Conservation (phyloP, 2,329 filamentous ascomycete species). For the Hortaea werneckii region DNA sequence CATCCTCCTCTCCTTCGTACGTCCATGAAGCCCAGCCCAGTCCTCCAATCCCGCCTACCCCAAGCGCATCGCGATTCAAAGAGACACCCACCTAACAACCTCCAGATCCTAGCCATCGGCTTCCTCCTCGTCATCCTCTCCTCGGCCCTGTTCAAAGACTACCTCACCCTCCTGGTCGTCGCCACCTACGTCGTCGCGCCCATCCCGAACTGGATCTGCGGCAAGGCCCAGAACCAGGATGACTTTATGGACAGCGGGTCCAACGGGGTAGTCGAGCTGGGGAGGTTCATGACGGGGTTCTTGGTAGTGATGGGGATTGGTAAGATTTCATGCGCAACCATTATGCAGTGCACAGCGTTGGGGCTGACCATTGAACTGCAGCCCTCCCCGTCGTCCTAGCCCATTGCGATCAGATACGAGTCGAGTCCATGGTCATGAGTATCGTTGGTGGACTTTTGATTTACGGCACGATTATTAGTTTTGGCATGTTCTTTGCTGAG, state of each 20-base stretch:
- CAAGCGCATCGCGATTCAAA: background rate
- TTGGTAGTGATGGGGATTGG: conserved; percentile 95
- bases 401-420: conserved; percentile 71
- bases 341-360: background rate
- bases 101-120: conserved; percentile 80
- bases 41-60: background rate
- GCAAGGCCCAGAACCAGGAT: conserved; percentile 79
- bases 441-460: conserved; percentile 86
- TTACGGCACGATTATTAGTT: conserved; percentile 96
- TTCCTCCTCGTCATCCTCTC: conserved; percentile 98
- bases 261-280: conserved; percentile 83
- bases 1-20: conserved; percentile 92
- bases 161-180: conserved; percentile 90
- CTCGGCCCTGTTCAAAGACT: conserved; percentile 87
- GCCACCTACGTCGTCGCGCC: conserved; percentile 91
- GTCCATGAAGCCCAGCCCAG: conserved; percentile 15
- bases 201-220: conserved; percentile 92
- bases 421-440: conserved; percentile 89
- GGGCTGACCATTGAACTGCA: conserved; percentile 28
- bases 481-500: conserved; percentile 96
- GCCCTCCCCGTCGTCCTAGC: conserved; percentile 82
- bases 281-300: conserved; percentile 88
- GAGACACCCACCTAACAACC: background rate
- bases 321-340: conserved; percentile 44
- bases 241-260: conserved; percentile 85